Conservation (phyloP, 2,329 filamentous ascomycete species). For the Cordyceps cateniannulata region DNA sequence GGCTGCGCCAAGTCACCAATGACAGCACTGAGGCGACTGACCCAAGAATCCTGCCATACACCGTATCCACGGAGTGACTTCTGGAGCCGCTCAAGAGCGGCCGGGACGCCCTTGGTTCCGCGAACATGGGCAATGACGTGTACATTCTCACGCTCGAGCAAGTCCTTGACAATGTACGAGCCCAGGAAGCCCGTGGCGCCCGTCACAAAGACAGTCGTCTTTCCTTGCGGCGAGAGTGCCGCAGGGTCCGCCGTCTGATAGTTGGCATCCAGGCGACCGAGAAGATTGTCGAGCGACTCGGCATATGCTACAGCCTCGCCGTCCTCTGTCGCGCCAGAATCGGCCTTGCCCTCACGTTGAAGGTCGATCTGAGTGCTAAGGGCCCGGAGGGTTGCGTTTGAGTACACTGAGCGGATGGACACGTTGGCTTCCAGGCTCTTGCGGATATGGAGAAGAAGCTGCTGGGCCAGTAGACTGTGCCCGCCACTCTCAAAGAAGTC, state of each 20-base stretch:
- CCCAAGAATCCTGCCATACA: conserved; percentile 69
- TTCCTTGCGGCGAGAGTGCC: conserved; percentile 20
- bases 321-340: too few relatives aligned
- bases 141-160: conserved; percentile 50
- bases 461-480: conserved; percentile 53
- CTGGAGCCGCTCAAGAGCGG: conserved; percentile 58
- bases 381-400: conserved; percentile 22
- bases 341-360: conserved; percentile 14
- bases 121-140: conserved; percentile 67
- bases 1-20: conserved; percentile 68
- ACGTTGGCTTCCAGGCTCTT: conserved; percentile 25
- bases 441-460: conserved; percentile 60
- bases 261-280: conserved; percentile 37
- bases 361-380: conserved; percentile 26
- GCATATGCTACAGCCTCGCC: conserved; percentile 31
- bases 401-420: conserved; percentile 26
- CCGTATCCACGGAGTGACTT: conserved; percentile 69
- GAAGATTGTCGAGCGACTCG: conserved; percentile 46
- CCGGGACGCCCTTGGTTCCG: conserved; percentile 49
- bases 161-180: conserved; percentile 68
- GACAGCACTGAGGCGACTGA: conserved; percentile 55
- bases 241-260: conserved; percentile 29
- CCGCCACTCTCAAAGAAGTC: conserved; percentile 35
- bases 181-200: conserved; percentile 77
- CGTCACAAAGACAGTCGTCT: conserved; percentile 67